These are phyloP conservation scores for Suillus subluteus DNA, from an alignment of 768 basidiomycete species.

Conservation along the genomic window DNA sequence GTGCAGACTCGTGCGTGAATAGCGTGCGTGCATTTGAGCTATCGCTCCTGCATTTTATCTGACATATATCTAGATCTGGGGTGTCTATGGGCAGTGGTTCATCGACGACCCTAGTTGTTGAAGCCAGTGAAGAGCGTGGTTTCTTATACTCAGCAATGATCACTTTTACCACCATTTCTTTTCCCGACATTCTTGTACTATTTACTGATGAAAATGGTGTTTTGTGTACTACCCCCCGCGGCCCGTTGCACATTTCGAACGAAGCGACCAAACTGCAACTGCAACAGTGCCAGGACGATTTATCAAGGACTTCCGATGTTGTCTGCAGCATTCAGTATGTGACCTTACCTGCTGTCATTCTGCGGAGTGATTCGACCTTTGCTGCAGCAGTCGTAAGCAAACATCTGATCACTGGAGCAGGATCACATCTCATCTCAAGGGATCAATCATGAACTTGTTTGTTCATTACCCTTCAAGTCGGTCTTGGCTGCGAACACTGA, in stretches of 20 bases:
- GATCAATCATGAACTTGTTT: too few species aligned
- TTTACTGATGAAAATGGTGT: neutral
- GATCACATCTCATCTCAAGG: too few species aligned
- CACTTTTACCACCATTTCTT: neutral
- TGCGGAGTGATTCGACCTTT: neutral
- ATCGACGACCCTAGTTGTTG: constrained; percentile 4
- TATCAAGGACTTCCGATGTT: neutral
- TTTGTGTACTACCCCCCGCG: neutral
- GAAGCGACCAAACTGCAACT: neutral
- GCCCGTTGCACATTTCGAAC: neutral
- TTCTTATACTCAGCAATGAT: too few species aligned
- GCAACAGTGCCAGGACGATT: neutral
- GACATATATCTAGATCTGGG: neutral
- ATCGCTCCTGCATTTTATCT: neutral
- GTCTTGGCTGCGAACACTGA: too few species aligned
- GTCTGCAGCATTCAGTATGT: neutral
- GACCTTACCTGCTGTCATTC: neutral
- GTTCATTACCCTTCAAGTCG: too few species aligned
- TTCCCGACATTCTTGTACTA: neutral
- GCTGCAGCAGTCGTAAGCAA: neutral
- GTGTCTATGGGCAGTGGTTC: constrained; percentile 21
- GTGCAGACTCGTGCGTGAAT: constrained; percentile 16
- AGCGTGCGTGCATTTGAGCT: neutral
- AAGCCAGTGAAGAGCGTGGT: neutral
- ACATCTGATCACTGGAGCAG: too few species aligned